phyloP scores from a whole-genome alignment of 768 basidiomycete genomes.

The Rhizopogon vinicolor region DNA sequence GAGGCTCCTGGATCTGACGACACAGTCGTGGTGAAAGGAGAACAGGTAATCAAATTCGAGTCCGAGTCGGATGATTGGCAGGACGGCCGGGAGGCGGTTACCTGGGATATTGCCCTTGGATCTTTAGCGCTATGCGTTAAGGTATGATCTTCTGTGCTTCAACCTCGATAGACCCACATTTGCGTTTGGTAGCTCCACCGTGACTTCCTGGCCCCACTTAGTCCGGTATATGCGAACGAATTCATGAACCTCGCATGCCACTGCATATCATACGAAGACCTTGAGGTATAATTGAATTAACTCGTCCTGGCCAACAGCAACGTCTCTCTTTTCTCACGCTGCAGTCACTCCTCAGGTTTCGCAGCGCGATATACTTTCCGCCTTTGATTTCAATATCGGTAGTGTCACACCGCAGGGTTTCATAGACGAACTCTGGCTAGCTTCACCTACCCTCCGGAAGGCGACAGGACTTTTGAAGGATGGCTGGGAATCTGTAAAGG shows the following conservation, averaged over 20 bases:
- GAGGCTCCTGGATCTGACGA: not conserved
- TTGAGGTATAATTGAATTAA: constrained; percentile 41
- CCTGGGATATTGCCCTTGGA: constrained; percentile 56
- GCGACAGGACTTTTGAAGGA: constrained; percentile 28
- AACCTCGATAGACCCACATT: not conserved
- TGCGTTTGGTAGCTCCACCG: constrained; percentile 47
- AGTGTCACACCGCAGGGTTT: constrained; percentile 47
- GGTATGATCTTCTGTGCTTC: constrained; percentile 26
- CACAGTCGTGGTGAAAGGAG: not conserved
- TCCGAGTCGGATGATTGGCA: not conserved
- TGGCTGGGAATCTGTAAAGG: constrained; percentile 44
- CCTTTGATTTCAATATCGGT: constrained; percentile 45
- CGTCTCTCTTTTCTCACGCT: not conserved
- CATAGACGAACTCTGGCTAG: constrained; percentile 55
- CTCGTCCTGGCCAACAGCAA: not conserved
- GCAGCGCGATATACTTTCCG: constrained; percentile 50
- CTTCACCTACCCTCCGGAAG: constrained; percentile 46
- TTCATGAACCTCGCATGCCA: constrained; percentile 49
- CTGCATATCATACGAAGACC: constrained; percentile 36
- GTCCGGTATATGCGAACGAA: constrained; percentile 46
- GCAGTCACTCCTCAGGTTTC: constrained; percentile 32
- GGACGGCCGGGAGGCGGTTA: constrained; percentile 24
- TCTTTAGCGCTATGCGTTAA: constrained; percentile 61
- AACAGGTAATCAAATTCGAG: not conserved
- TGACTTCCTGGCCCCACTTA: constrained; percentile 53